Conservation (phyloP, 495 filamentous ascomycete genomes). For the Rostrohypoxylon terebratum region DNA sequence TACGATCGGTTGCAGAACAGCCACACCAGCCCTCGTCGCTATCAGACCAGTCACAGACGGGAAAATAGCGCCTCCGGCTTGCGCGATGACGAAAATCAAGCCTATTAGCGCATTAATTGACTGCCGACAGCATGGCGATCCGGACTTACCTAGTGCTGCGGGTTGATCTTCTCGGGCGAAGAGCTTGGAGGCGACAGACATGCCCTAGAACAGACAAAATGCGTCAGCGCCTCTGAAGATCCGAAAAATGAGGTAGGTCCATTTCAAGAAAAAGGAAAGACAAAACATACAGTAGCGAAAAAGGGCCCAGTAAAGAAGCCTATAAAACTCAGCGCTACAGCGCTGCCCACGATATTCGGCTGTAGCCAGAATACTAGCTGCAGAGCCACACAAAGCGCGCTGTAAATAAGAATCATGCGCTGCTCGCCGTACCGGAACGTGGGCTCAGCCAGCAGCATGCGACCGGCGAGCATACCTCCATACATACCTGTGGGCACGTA, state of each 20-base stretch:
- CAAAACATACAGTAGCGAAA: conserved; percentile 57
- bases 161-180: conserved; percentile 58
- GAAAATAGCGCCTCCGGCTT: conserved; percentile 63
- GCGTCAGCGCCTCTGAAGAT: background rate
- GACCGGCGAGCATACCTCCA: conserved; percentile 68
- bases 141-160: conserved; percentile 48
- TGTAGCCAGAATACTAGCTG: conserved; percentile 70
- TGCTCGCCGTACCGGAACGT: conserved; percentile 66
- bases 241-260: background rate
- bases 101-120: conserved; percentile 31
- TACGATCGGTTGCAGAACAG: conserved; percentile 64
- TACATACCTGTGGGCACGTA: conserved; percentile 79
- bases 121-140: background rate
- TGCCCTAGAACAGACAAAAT: conserved; percentile 41
- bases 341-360: conserved; percentile 78
- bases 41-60: conserved; percentile 64
- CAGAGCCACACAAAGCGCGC: conserved; percentile 62
- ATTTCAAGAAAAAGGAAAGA: background rate
- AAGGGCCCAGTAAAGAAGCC: conserved; percentile 75
- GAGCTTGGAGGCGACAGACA: conserved; percentile 54
- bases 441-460: conserved; percentile 64
- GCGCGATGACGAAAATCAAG: conserved; percentile 62
- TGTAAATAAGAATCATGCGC: conserved; percentile 65
- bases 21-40: conserved; percentile 58
- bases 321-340: conserved; percentile 73